Conservation (phyloP, 1,284 basidiomycete species). For the Cryptococcus jaspeensis region DNA sequence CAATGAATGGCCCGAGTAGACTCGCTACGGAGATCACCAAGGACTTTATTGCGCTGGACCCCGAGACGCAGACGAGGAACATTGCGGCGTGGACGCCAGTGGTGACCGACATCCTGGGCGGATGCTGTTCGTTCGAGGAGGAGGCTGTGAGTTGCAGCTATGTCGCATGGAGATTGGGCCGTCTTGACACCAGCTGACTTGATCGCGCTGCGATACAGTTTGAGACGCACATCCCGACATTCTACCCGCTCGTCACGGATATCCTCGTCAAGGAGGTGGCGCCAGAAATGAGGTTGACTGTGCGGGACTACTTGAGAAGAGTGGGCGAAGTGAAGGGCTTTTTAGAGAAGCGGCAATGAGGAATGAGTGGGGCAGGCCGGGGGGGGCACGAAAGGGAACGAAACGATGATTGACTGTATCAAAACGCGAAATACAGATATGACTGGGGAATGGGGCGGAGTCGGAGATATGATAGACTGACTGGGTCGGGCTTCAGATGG, state of each 20-base stretch:
- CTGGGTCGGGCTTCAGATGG: background rate
- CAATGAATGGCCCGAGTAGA: slow-evolving; percentile 54
- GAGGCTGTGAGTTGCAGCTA: slow-evolving; percentile 72
- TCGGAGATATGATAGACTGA: background rate
- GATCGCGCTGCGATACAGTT: slow-evolving; percentile 59
- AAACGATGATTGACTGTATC: no score
- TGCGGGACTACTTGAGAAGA: slow-evolving; percentile 69
- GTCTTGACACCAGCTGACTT: background rate
- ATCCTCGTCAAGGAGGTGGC: slow-evolving; percentile 75
- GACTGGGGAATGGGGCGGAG: background rate
- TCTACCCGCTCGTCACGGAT: slow-evolving; percentile 82
- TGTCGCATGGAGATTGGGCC: slow-evolving; percentile 1
- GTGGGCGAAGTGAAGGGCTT: slow-evolving; percentile 41
- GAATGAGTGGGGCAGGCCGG: background rate
- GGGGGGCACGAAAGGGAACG: background rate
- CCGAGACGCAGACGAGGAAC: slow-evolving; percentile 92
- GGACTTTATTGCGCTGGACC: slow-evolving; percentile 85
- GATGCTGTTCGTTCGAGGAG: slow-evolving; percentile 84
- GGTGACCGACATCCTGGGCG: slow-evolving; percentile 86
- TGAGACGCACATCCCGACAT: slow-evolving; percentile 72
- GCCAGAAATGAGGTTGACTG: slow-evolving; percentile 71
- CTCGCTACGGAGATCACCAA: slow-evolving; percentile 86
- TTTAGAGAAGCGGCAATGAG: background rate
- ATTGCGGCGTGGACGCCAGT: slow-evolving; percentile 98
- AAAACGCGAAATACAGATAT: background rate